Conservation (phyloP, 148 eudicot species). For the Rhododendron kiyosumense region DNA sequence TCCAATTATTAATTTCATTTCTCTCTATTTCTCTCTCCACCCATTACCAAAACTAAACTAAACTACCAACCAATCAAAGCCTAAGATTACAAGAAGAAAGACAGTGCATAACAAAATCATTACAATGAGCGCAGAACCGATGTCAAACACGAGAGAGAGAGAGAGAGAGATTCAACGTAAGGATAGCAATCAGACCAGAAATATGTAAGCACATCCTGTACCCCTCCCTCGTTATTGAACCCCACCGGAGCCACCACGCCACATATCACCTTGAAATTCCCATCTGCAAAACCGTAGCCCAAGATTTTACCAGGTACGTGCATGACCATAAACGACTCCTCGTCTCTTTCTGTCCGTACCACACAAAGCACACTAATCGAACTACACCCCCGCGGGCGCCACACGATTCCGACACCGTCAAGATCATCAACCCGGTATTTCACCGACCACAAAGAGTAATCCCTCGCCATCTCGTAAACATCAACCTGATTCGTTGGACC, state of each 20-base stretch:
- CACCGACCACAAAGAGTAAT: background rate
- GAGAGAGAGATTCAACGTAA: background rate
- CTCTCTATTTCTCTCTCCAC: too few species aligned
- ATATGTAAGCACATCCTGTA: background rate
- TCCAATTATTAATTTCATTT: too few species aligned
- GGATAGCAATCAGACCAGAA: background rate
- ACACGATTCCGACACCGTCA: background rate
- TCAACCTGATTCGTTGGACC: background rate
- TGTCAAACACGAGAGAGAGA: background rate
- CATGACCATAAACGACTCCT: slow-evolving; percentile 22
- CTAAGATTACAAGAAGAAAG: background rate
- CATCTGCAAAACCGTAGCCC: slow-evolving; percentile 6
- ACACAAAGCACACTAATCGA: slow-evolving; percentile 3
- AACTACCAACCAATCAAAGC: too few species aligned
- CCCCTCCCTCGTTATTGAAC: background rate
- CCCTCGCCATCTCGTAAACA: background rate
- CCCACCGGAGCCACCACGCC: background rate
- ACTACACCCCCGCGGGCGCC: background rate
- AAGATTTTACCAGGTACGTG: slow-evolving; percentile 7
- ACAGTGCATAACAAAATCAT: background rate
- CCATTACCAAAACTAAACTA: too few species aligned
- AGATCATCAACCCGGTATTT: background rate
- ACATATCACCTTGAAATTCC: background rate
- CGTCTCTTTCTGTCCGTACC: slow-evolving; percentile 6
- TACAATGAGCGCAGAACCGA: background rate